Base-by-base conservation (phyloP, 352 stramenopile species). In the Pythium plurisporium region DNA sequence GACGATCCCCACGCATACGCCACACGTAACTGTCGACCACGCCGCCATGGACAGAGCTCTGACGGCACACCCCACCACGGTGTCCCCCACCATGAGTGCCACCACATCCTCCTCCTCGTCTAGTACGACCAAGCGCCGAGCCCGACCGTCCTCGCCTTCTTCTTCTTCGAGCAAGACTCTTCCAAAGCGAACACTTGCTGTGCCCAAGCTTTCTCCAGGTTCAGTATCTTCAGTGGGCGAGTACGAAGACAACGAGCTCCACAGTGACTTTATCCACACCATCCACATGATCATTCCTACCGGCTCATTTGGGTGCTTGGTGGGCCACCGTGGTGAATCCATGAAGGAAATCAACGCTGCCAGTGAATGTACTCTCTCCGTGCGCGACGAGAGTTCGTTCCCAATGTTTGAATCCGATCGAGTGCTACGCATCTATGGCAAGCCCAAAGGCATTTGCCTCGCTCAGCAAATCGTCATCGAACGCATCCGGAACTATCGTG, bases 281-380 rank as follows among this genome's bases (percentile, higher is more conserved):
- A n/a, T 86, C 8, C 73, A 86, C 47, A 79, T 91, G 70, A 60
- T 89, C 15, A 86, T 91, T 26, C 80, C 80, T 6, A 52, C 63
- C 14, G 79, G 73, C 47, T 65, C 72, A 6, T 73, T 78, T 12
- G 65, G 68, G 4, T 81, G 74, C 29, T 43, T 91, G 22, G 66
- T 91, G 10, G 78, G 82, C 4, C 67, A 59, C 11, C 67, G 74
- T 37, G 80, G 80, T 4, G 59, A 72, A 14, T 69, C 65, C 23
- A 84, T 91, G 23, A 73, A 76, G 17, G 60, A 55, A 17, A 76
- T 88, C 59, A 74, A 72, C 38, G 52, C 71, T 7, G 70, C 74
- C 43, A 64, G 72, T 14, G 47, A 55, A 5, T 91, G 80, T 52
- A 83, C 65, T 26, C 57, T 91, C 22, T 86, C 76, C 14, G 69